Evolutionary conservation across 2,329 filamentous ascomycete species (phyloP).

Genomic region (Fusarium nodosum): DNA sequence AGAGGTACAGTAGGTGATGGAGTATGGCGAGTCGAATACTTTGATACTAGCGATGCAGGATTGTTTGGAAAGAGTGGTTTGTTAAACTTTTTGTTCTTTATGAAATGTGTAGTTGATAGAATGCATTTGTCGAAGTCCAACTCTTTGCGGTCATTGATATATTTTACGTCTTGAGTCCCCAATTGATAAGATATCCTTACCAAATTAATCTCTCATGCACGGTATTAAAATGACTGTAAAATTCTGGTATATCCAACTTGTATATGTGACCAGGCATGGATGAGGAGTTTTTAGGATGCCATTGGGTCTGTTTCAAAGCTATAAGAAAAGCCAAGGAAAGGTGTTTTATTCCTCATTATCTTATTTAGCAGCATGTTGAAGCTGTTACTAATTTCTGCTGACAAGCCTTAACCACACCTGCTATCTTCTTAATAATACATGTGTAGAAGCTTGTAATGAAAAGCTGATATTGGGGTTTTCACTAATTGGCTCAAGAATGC

Average conservation of each 20-base stretch:
- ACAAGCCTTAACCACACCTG: background rate
- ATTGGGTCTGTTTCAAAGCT: background rate
- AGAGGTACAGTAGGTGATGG: conserved; percentile 26
- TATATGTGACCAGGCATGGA: background rate
- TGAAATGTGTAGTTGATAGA: background rate
- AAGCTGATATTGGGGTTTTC: background rate
- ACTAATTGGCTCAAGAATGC: background rate
- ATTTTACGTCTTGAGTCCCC: background rate
- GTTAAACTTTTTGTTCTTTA: background rate
- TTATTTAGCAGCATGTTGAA: background rate
- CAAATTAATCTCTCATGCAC: background rate
- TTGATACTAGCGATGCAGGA: background rate
- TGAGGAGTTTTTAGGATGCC: background rate
- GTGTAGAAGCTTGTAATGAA: background rate
- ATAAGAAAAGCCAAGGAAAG: background rate
- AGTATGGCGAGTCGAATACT: background rate
- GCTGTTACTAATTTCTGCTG: background rate
- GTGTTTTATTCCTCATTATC: background rate
- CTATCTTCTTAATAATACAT: background rate
- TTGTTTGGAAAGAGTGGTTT: background rate
- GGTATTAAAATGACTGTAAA: background rate
- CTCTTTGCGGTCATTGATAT: background rate
- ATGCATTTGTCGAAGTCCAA: background rate
- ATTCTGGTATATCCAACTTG: background rate
- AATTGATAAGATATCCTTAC: background rate